phyloP scores from a whole-genome alignment of 2,329 filamentous ascomycete genomes.

The Aspergillus texensis region DNA sequence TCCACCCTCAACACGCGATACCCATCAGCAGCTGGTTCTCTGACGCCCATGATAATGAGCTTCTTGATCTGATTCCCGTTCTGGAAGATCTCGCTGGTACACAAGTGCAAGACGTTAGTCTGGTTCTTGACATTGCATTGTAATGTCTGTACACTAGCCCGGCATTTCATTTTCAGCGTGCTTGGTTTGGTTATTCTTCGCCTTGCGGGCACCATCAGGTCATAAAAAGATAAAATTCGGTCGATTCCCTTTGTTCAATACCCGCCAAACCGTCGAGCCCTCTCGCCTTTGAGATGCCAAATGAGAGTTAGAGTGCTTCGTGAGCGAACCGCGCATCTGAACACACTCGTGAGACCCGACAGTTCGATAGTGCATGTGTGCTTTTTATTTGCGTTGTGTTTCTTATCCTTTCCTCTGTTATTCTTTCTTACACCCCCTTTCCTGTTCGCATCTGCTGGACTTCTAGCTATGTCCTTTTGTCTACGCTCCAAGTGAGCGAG shows the following conservation, averaged over 20 bases:
- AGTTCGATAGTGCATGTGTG: constrained; percentile 7
- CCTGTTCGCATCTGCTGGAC: background rate
- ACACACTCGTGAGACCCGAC: background rate
- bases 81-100: constrained; percentile 91
- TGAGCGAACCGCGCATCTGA: background rate
- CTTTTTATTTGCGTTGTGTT: background rate
- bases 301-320: background rate
- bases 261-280: background rate
- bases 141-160: constrained; percentile 45
- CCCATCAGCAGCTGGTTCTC: constrained; percentile 99
- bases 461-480: constrained; percentile 12
- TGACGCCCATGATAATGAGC: constrained; percentile 97
- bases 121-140: constrained; percentile 87
- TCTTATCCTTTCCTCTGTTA: constrained; percentile 4
- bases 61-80: constrained; percentile 94
- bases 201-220: constrained; percentile 14
- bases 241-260: constrained; percentile 9
- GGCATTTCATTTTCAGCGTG: constrained; percentile 34
- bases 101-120: constrained; percentile 91
- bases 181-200: constrained; percentile 21
- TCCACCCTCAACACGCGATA: constrained; percentile 97
- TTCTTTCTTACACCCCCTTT: constrained; percentile 11
- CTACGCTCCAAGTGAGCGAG: constrained; percentile 31
- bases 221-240: constrained; percentile 14
- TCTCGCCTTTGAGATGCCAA: background rate